Evolutionary conservation across 108 stramenopile genomes (phyloP), one percentile per base, ranked within the genome.

Genomic region (Cyclotella cryptica): DNA sequence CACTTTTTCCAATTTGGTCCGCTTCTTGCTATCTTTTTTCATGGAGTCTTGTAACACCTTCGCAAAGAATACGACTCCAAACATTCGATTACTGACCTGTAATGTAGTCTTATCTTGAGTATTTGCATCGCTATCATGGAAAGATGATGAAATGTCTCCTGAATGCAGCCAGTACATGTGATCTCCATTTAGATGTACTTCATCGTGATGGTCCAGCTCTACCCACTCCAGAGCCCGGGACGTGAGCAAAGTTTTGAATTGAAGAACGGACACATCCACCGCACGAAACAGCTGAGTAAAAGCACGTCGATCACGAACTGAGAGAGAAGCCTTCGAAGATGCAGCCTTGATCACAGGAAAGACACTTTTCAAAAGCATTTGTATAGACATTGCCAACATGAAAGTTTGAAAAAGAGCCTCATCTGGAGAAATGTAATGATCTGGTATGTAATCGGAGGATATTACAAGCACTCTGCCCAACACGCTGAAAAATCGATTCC

Each of bases 131-230:
- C 54, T 26, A 24, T 45, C 66, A 29, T 30, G 27, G 30, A 53
- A 19, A 3, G 70, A 5, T 9, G 62, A 55, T 17, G 62, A 22
- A 15, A 71, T 52, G 26, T 84, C 66, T 53, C 83, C 83, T 11
- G 73, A 70, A 47, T 84, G 79, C 13, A 84, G 72, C 35, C 55
- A 84, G 41, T 79, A 80, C 58, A 80, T 54, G 78, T 73, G 78
- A 0, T 63, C 78, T 27, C 78, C 78, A 43, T 78, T 30, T 10
- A 80, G 28, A 12, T 74, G 27, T 19, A 84, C 49, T 15, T 74
- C 47, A 22, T 75, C 69, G 7, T 74, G 21, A 0, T 53, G 47
- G 21, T 55, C 74, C 12, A 63, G 45, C 44, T 79, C 66, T 21
- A 75, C 61, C 83, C 83, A 84, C 14, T 75, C 78, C 19, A 80